Percentiles rank a stretch among this genome's conserved stretches.
Evolutionary conservation across 2,329 filamentous ascomycete species (phyloP).

Genomic region (Ceratocystis variospora): DNA sequence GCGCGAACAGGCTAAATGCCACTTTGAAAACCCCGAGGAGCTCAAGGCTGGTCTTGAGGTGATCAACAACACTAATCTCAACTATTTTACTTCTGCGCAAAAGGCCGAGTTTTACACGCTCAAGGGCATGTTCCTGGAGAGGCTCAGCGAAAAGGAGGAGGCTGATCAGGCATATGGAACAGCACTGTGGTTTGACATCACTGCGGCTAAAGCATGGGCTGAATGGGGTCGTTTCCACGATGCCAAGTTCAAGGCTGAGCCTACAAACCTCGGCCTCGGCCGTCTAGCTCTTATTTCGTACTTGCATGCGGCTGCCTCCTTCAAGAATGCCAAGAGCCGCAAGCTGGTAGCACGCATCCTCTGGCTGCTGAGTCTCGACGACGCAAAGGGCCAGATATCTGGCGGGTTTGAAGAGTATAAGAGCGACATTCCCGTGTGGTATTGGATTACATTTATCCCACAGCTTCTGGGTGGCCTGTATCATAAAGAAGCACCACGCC

Average conservation of each 20-base stretch:
- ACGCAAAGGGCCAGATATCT: conserved; percentile 68
- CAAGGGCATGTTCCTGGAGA: conserved; percentile 98
- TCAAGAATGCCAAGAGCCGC: conserved; percentile 91
- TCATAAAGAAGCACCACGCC: conserved; percentile 78
- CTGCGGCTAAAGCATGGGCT: conserved; percentile 92
- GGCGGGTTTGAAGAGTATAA: conserved; percentile 91
- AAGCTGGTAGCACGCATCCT: conserved; percentile 87
- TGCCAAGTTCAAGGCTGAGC: conserved; percentile 84
- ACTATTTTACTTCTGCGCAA: conserved; percentile 90
- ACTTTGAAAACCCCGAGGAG: conserved; percentile 91
- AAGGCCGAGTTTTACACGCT: conserved; percentile 99
- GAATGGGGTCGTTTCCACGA: conserved; percentile 99
- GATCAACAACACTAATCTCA: conserved; percentile 98
- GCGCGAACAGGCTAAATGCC: conserved; percentile 95
- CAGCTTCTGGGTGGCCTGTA: conserved; percentile 85
- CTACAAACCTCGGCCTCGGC: conserved; percentile 65
- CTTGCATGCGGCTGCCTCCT: conserved; percentile 85
- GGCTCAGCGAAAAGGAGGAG: conserved; percentile 77
- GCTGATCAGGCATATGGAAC: conserved; percentile 90
- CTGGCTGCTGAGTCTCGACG: conserved; percentile 90
- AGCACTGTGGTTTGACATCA: conserved; percentile 88
- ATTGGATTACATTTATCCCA: conserved; percentile 98
- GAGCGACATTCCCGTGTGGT: conserved; percentile 95
- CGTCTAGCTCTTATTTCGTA: conserved; percentile 92
- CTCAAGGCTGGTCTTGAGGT: conserved; percentile 88